Conservation (phyloP, 805 yeast genomes). For the Kuraishia ogatae region DNA sequence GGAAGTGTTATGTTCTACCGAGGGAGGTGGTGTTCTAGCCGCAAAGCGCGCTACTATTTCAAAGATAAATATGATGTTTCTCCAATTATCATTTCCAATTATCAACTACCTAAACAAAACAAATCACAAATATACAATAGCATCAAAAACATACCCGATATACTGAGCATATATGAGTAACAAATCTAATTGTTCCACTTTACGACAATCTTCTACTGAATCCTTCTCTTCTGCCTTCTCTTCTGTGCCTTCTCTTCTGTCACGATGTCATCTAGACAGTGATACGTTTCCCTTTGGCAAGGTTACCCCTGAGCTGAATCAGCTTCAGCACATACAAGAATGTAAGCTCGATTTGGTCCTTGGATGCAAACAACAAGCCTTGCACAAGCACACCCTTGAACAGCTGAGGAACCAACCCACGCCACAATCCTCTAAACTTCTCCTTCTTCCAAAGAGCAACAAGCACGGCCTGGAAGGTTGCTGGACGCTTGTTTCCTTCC, state of each 20-base stretch:
- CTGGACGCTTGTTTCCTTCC: slow-evolving; percentile 31
- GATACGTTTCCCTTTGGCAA: background rate
- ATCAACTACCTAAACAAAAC: background rate
- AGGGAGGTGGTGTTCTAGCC: slow-evolving; percentile 55
- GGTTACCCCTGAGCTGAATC: background rate
- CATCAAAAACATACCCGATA: background rate
- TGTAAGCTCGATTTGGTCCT: slow-evolving; percentile 42
- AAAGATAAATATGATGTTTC: too few species aligned
- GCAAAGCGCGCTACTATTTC: too few species aligned
- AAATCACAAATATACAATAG: background rate
- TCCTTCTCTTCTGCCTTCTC: too few species aligned
- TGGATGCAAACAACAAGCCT: slow-evolving; percentile 75
- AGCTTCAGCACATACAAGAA: slow-evolving; percentile 5
- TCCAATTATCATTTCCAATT: background rate
- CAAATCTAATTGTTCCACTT: background rate
- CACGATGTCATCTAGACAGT: background rate
- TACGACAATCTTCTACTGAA: background rate
- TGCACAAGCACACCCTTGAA: slow-evolving; percentile 78
- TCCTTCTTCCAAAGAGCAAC: slow-evolving; percentile 53
- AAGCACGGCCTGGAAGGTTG: slow-evolving; percentile 56
- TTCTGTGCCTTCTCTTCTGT: too few species aligned
- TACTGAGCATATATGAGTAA: background rate
- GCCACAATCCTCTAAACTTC: slow-evolving; percentile 60
- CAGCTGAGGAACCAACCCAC: slow-evolving; percentile 75
- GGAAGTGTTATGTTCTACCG: slow-evolving; percentile 51